phyloP scores from a whole-genome alignment of 2,329 filamentous ascomycete genomes.

The Thelonectria rubi region DNA sequence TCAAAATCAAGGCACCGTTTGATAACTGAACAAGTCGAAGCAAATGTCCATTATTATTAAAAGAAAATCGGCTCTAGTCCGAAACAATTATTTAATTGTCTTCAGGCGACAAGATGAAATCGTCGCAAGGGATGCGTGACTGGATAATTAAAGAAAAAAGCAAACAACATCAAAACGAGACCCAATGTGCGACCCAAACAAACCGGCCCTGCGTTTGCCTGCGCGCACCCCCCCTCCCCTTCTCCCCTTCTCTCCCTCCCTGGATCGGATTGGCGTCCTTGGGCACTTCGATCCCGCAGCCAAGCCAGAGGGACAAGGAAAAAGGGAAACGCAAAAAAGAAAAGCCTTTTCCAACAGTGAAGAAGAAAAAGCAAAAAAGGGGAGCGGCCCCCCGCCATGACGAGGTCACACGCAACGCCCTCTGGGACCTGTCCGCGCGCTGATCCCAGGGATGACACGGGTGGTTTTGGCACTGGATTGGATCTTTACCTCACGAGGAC shows the following conservation, averaged over 20 bases:
- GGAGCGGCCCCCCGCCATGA: conserved; percentile 11
- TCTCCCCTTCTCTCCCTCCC: background rate
- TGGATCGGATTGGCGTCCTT: conserved; percentile 8
- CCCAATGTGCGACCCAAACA: no score
- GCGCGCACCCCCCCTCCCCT: background rate
- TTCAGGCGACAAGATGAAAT: no score
- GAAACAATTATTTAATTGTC: no score
- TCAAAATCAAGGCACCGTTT: no score
- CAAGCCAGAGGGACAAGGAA: conserved; percentile 8
- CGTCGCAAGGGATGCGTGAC: no score
- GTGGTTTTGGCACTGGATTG: background rate
- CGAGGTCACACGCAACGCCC: conserved; percentile 24
- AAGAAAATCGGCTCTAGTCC: no score
- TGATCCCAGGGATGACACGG: background rate
- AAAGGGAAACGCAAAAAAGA: background rate
- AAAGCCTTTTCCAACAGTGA: no score
- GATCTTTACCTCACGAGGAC: conserved; percentile 16
- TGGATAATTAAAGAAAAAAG: no score
- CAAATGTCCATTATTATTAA: no score
- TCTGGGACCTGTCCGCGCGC: conserved; percentile 3
- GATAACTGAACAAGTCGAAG: no score
- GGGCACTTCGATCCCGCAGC: conserved; percentile 12
- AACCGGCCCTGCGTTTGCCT: no score
- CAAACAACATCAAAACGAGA: no score
- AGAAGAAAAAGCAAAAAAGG: conserved; percentile 2